phyloP scores from a whole-genome alignment of 331 rosid species.

The Telfairia occidentalis region DNA sequence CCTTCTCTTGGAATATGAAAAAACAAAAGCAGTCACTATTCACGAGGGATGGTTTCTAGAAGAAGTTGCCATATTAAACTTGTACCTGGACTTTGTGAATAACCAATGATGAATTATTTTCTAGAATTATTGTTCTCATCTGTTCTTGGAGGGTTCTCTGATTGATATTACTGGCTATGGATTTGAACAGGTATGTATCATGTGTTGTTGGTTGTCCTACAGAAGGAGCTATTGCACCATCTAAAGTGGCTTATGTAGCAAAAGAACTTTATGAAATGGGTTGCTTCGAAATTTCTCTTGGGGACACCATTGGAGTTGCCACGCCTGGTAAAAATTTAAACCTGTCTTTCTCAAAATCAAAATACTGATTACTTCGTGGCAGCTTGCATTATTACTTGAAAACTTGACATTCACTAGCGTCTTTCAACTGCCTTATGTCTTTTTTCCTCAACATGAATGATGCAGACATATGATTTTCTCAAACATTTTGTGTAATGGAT shows the following conservation, averaged over 20 bases:
- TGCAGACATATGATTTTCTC: not conserved
- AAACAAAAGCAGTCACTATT: not conserved
- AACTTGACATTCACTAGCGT: not conserved
- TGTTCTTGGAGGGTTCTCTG: constrained; percentile 11
- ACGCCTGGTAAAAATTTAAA: constrained; percentile 54
- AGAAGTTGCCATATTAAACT: not conserved
- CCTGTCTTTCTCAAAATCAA: not conserved
- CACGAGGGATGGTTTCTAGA: not conserved
- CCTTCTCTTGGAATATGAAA: not conserved
- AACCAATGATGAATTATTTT: not conserved
- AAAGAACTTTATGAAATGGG: constrained; percentile 80
- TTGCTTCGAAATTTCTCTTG: constrained; percentile 88
- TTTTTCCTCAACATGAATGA: not conserved
- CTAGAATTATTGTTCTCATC: not conserved
- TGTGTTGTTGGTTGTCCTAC: constrained; percentile 84
- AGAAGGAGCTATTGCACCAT: constrained; percentile 66
- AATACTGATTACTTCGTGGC: not conserved
- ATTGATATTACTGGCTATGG: constrained; percentile 12
- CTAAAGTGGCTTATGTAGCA: constrained; percentile 76
- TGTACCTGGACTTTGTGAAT: not conserved
- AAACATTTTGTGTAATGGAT: not conserved
- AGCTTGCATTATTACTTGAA: not conserved
- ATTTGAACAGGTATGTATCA: constrained; percentile 63
- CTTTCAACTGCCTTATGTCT: not conserved
- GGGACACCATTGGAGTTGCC: constrained; percentile 80